Evolutionary conservation across 2,329 filamentous ascomycete species (phyloP).

Genomic region (Cladosporium austrohemisphaericum): DNA sequence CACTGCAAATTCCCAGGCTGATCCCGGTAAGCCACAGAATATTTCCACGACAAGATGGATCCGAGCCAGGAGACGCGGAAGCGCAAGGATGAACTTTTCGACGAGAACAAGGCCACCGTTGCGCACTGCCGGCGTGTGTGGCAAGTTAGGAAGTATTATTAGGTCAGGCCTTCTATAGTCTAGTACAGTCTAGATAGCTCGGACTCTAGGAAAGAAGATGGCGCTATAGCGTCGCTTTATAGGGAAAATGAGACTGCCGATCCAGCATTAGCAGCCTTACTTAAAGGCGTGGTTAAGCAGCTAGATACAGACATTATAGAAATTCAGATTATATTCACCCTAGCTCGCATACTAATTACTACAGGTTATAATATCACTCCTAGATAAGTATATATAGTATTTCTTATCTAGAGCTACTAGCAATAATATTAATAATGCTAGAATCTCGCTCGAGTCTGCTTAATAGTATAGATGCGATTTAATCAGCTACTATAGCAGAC

Average conservation of each 20-base stretch:
- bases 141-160: conserved; percentile 12
- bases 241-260: neutral
- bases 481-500: conserved; percentile 3
- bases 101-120: conserved; percentile 1
- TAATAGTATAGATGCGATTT: conserved; percentile 14
- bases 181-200: neutral
- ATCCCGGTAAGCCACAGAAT: neutral
- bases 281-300: conserved; percentile 8
- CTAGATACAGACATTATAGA: conserved; percentile 9
- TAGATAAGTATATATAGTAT: conserved; percentile 12
- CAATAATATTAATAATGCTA: neutral
- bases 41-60: too few species aligned
- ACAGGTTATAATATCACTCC: conserved; percentile 2
- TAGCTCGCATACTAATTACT: neutral
- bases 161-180: conserved; percentile 8
- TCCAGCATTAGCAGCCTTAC: conserved; percentile 5
- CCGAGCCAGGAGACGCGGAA: too few species aligned
- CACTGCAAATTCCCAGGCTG: neutral
- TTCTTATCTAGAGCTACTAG: conserved; percentile 9
- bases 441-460: conserved; percentile 8
- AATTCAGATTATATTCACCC: neutral
- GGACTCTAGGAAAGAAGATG: neutral
- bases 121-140: conserved; percentile 6
- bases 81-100: too few species aligned
- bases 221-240: neutral